Evolutionary conservation across 768 basidiomycete species (phyloP), one percentile per base, ranked within the genome.

Genomic region (Leccinum longicurvipes): DNA sequence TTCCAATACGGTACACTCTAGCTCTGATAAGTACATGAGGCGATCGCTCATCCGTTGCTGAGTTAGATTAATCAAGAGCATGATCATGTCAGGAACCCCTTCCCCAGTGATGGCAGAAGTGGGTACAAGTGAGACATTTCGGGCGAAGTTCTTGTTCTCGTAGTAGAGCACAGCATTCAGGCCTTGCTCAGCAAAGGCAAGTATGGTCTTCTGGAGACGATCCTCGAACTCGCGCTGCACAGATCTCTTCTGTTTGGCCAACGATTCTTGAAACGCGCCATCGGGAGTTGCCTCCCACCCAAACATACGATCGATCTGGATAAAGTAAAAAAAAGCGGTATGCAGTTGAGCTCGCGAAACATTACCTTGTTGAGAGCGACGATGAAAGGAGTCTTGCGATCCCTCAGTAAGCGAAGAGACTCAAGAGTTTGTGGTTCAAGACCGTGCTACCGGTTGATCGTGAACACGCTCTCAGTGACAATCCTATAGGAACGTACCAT

Each of bases 61-160:
- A 15, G 96, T 98, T 52, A 98, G 82, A 72, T 97, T 95, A 74
- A 98, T 84, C 67, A 99, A 85, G 25, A 99, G 81, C 91, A 95
- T 92, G 76, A 99, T 93, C 96, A 99, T 96, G 76, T 98, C 97
- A 27, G 97, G 97, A 11, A 99, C 82, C 71, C 97, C 97, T 75
- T 99, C 97, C 54, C 96, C 97, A 4, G 96, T 98, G 73, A 97
- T 86, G 31, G 97, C 97, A 53, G 97, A 98, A 5, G 96, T 98
- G 28, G 97, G 96, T 12, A 99, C 96, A 48, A 99, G 80, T 2
- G 96, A 98, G 57, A 99, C 94, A 63, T 93, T 95, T 57, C 89
- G 83, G 51, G 86, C 91, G 59, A 97, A 87, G 74, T 82, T 93
- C 79, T 92, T 96, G 84, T 99, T 99, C 50, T 98, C 91, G 75